These are phyloP conservation scores for Schwanniomyces etchellsii DNA, from an alignment of 1,139 yeast species.

Conservation along the genomic window DNA sequence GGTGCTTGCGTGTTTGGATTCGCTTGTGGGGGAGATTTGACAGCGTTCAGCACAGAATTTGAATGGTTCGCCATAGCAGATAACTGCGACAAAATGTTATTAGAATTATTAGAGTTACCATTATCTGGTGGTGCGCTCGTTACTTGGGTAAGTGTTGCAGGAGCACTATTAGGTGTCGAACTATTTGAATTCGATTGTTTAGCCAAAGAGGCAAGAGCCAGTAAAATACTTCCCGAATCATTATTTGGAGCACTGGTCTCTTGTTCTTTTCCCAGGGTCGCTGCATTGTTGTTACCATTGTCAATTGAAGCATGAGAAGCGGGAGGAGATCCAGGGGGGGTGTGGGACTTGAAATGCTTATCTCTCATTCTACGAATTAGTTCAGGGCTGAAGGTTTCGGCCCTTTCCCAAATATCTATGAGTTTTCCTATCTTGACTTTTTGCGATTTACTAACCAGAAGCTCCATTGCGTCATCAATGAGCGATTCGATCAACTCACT, in stretches of 20 bases:
- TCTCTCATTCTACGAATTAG: constrained; percentile 50
- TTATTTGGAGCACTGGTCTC: constrained; percentile 5
- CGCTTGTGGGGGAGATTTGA: constrained; percentile 9
- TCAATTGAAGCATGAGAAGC: constrained; percentile 22
- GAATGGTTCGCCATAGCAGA: constrained; percentile 30
- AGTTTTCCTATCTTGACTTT: constrained; percentile 73
- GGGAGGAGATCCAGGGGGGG: constrained; percentile 55
- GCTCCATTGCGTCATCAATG: constrained; percentile 54
- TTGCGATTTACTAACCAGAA: constrained; percentile 46
- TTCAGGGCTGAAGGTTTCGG: constrained; percentile 65
- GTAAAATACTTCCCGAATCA: constrained; percentile 41
- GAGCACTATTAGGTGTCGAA: constrained; percentile 18
- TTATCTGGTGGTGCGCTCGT: constrained; percentile 16
- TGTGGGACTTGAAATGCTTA: constrained; percentile 53
- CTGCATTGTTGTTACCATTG: constrained; percentile 4
- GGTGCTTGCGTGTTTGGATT: constrained; percentile 10
- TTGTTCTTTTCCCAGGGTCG: constrained; percentile 1
- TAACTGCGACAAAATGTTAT: constrained; percentile 39
- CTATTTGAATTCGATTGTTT: constrained; percentile 24
- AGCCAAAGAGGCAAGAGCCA: constrained; percentile 59
- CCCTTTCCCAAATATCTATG: constrained; percentile 89
- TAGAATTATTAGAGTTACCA: constrained; percentile 20
- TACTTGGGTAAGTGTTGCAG: constrained; percentile 15
- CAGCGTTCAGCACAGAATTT: constrained; percentile 2
- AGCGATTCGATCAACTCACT: constrained; percentile 54